A percentile compares a stretch with the other conserved stretches of the same genome.
Conservation (phyloP, 2,329 filamentous ascomycete species). For the Venturia aucupariae region DNA sequence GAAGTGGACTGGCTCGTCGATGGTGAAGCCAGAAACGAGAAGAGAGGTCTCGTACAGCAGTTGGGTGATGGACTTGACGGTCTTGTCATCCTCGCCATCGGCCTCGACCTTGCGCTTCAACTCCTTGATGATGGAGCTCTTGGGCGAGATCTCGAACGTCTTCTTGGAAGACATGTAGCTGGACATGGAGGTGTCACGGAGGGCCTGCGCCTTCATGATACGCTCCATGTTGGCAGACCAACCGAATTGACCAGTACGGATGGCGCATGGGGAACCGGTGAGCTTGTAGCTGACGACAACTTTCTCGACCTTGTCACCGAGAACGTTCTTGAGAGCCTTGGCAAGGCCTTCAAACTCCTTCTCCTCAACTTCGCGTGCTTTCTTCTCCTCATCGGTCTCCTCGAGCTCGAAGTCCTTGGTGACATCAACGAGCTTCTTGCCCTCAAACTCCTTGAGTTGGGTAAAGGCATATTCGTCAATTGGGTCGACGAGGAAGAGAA, state of each 20-base stretch:
- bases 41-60: slow-evolving; percentile 98
- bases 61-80: slow-evolving; percentile 97
- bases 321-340: slow-evolving; percentile 98
- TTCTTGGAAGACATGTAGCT: slow-evolving; percentile 99
- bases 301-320: slow-evolving; percentile 99
- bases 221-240: slow-evolving; percentile 99
- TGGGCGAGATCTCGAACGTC: slow-evolving; percentile 99
- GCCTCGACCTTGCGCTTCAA: slow-evolving; percentile 98
- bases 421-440: slow-evolving; percentile 99
- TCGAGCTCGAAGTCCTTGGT: slow-evolving; percentile 99
- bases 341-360: slow-evolving; percentile 94
- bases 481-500: slow-evolving; percentile 97
- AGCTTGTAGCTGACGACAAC: slow-evolving; percentile 99
- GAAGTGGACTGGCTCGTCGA: slow-evolving; percentile 96
- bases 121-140: slow-evolving; percentile 96
- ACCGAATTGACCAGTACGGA: slow-evolving; percentile 98
- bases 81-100: slow-evolving; percentile 96
- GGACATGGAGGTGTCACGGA: slow-evolving; percentile 98
- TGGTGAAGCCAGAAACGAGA: slow-evolving; percentile 97
- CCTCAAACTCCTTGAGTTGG: slow-evolving; percentile 99
- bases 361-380: slow-evolving; percentile 86
- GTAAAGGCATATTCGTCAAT: slow-evolving; percentile 99
- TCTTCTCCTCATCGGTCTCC: slow-evolving; percentile 99
- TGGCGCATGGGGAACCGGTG: slow-evolving; percentile 85
- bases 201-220: slow-evolving; percentile 99